These are phyloP conservation scores for Bipolaris victoriae DNA, from an alignment of 2,329 filamentous ascomycete species.

Conservation along the genomic window DNA sequence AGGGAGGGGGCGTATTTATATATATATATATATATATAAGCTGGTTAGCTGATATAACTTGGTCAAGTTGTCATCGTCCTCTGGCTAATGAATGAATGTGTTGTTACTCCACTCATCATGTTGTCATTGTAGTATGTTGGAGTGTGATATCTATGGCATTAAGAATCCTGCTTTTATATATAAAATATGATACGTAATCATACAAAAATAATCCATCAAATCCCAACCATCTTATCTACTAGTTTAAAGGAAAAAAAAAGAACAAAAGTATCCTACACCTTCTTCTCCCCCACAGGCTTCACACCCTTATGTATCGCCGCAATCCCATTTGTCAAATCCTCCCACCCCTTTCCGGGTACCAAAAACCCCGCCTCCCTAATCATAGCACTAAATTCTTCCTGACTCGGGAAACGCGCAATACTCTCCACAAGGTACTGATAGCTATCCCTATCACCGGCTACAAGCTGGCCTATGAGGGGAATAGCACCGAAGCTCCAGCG, in stretches of 20 bases:
- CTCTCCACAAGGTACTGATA: slow-evolving; percentile 99
- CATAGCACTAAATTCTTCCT: slow-evolving; percentile 83
- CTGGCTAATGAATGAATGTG: slow-evolving; percentile 6
- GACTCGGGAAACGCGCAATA: slow-evolving; percentile 89
- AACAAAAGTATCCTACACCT: background rate
- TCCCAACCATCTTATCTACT: too few species aligned
- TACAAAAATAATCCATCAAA: background rate
- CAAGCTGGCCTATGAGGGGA: slow-evolving; percentile 91
- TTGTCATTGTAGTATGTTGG: background rate
- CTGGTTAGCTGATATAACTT: background rate
- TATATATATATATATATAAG: too few species aligned
- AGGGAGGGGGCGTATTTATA: background rate
- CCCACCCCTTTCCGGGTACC: slow-evolving; percentile 74
- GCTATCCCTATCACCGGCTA: slow-evolving; percentile 90
- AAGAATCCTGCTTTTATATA: too few species aligned
- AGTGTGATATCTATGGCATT: too few species aligned
- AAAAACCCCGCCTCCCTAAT: slow-evolving; percentile 84
- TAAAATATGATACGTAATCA: background rate
- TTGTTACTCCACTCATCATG: slow-evolving; percentile 11
- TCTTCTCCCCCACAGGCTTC: slow-evolving; percentile 63
- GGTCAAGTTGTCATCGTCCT: background rate
- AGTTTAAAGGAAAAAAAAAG: too few species aligned
- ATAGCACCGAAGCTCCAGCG: slow-evolving; percentile 95
- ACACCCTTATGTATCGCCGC: slow-evolving; percentile 97
- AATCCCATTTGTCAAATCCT: slow-evolving; percentile 90